Percentiles rank a stretch among this genome's conserved stretches.
These are phyloP conservation scores for Suillus lakei DNA, from an alignment of 768 basidiomycete genomes.

Conservation along the genomic window DNA sequence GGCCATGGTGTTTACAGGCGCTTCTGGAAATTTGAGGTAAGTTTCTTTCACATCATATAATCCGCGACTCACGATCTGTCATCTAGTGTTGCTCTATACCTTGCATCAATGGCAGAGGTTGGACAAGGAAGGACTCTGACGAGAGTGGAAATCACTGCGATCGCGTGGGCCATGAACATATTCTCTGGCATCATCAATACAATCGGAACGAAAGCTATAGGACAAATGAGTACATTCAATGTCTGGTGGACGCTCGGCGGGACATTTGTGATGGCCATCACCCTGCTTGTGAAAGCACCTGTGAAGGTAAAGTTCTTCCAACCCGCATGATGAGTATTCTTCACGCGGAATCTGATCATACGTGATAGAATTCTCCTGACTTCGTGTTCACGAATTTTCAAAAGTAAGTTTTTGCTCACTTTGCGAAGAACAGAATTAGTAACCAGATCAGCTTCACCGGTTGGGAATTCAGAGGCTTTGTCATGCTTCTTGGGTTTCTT, in stretches of 20 bases:
- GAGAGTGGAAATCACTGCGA: constrained; percentile 53
- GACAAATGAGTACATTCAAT: constrained; percentile 57
- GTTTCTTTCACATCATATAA: background rate
- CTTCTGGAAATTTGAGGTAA: constrained; percentile 60
- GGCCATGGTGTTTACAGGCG: constrained; percentile 62
- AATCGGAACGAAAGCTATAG: constrained; percentile 61
- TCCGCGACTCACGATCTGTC: background rate
- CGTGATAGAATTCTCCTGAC: constrained; percentile 48
- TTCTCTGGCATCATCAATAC: constrained; percentile 59
- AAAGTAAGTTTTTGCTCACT: constrained; percentile 41
- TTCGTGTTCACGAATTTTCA: constrained; percentile 64
- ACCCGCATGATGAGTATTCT: constrained; percentile 17
- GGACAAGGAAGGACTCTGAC: constrained; percentile 48
- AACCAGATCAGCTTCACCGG: constrained; percentile 52
- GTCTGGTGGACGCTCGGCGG: constrained; percentile 68
- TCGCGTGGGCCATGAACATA: constrained; percentile 64
- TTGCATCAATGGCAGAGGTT: constrained; percentile 58
- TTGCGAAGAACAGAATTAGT: background rate
- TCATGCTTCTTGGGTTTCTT: constrained; percentile 58
- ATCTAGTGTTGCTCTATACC: constrained; percentile 52
- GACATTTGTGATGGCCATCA: constrained; percentile 57
- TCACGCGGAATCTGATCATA: constrained; percentile 1
- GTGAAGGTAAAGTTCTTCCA: constrained; percentile 44
- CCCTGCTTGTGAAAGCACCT: constrained; percentile 60
- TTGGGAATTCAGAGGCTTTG: constrained; percentile 57